Evolutionary conservation across 2,329 filamentous ascomycete genomes (phyloP).

Genomic region (Helicocarpus griseus): DNA sequence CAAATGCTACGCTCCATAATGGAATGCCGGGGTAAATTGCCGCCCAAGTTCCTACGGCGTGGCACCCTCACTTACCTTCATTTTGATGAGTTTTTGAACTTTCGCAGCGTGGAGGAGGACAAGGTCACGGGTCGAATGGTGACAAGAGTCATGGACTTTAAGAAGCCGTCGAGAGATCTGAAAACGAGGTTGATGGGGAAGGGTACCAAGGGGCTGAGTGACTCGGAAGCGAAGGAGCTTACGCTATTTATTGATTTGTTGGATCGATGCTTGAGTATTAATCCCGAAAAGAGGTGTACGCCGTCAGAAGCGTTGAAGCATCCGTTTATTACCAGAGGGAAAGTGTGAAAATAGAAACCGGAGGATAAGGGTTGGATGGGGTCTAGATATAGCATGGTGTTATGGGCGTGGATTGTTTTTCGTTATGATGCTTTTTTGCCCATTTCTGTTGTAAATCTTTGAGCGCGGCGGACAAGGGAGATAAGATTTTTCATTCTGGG

Average conservation of each 20-base stretch:
- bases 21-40: slow-evolving; percentile 89
- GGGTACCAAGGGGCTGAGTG: slow-evolving; percentile 53
- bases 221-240: slow-evolving; percentile 66
- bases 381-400: not conserved
- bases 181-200: slow-evolving; percentile 65
- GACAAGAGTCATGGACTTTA: slow-evolving; percentile 36
- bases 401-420: not conserved
- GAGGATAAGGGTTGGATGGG: not conserved
- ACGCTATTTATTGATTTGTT: slow-evolving; percentile 78
- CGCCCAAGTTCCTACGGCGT: slow-evolving; percentile 76
- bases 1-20: slow-evolving; percentile 96
- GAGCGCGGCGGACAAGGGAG: not conserved
- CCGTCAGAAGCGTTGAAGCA: slow-evolving; percentile 79
- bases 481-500: not conserved
- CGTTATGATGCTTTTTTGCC: not conserved
- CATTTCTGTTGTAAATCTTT: not conserved
- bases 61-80: slow-evolving; percentile 67
- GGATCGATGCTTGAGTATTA: slow-evolving; percentile 77
- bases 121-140: slow-evolving; percentile 73
- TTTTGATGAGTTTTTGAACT: slow-evolving; percentile 78
- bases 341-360: not conserved
- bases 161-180: slow-evolving; percentile 70
- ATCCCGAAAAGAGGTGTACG: slow-evolving; percentile 85
- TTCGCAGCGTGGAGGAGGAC: slow-evolving; percentile 75
- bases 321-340: slow-evolving; percentile 57